Evolutionary conservation across 2,329 filamentous ascomycete species (phyloP), one percentile per base, ranked within the genome.

Genomic region (Teratosphaeria viscida): DNA sequence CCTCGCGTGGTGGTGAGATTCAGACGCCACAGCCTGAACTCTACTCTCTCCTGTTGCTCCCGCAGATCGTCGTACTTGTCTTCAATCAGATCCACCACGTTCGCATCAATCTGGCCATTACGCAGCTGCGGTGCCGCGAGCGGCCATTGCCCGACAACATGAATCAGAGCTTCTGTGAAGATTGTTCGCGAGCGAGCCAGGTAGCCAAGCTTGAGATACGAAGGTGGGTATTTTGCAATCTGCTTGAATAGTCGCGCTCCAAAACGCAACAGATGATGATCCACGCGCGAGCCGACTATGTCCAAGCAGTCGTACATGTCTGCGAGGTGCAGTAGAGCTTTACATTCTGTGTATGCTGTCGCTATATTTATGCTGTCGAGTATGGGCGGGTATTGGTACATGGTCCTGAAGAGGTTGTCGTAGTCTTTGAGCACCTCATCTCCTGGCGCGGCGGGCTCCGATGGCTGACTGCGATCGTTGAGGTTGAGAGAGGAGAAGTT

Each of bases 121-220:
- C 89, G 85, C 39, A 96, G 82, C 66, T 89, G 89, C 29, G 87
- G 83, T 67, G 91, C 84, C 16, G 88, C 90, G 0, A 84, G 79
- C 0, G 92, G 92, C 92, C 92, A 97, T 72, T 95, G 90, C 2
- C 92, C 92, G 0, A 96, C 92, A 0, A 96, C 90, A 69, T 97
- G 92, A 57, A 96, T 89, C 55, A 97, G 80, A 0, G 92, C 90
- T 76, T 97, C 81, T 32, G 75, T 76, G 71, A 92, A 88, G 61
- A 87, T 83, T 52, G 92, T 86, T 65, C 88, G 88, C 68, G 87
- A 92, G 53, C 89, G 85, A 8, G 91, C 87, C 52, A 96, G 81
- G 68, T 91, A 96, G 43, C 91, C 92, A 1, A 97, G 82, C 60
- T 92, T 92, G 55, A 96, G 82, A 71, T 96, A 97, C 61, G 86